Evolutionary conservation across 1,284 basidiomycete species (phyloP), one percentile per base, ranked within the genome.

Genomic region (Malassezia nana): DNA sequence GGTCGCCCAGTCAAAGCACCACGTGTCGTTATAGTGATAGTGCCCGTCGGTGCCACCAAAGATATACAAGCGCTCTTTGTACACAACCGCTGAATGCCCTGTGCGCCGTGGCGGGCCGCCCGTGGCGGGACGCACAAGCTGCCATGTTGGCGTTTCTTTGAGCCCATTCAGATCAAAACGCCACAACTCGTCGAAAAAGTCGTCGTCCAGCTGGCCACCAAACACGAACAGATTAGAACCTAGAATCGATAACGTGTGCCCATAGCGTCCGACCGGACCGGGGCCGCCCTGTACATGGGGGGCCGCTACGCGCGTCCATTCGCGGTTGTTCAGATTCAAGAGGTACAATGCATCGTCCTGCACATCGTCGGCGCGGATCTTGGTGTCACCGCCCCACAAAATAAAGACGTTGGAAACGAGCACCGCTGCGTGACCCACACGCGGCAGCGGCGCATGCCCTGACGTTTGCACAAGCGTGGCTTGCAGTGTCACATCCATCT

Each of bases 21-120:
- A 99, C 5, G 92, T 98, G 73, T 99, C 94, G 75, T 98, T 98
- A 78, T 99, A 99, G 75, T 98, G 94, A 76, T 89, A 98, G 73
- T 87, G 85, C 24, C 91, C 92, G 68, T 99, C 94, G 5, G 94
- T 99, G 48, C 94, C 94, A 43, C 94, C 94, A 67, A 99, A 98
- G 52, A 89, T 89, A 67, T 51, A 66, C 56, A 99, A 83, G 63
- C 84, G 84, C 68, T 94, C 87, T 58, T 84, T 85, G 71, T 82
- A 81, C 1, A 89, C 85, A 46, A 96, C 82, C 68, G 87, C 86
- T 55, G 89, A 82, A 77, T 98, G 94, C 31, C 94, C 92, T 1
- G 94, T 96, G 59, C 94, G 82, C 53, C 83, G 81, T 12, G 90
- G 85, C 6, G 92, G 92, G 20, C 81, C 78, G 18, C 85, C 83